phyloP scores from a whole-genome alignment of 805 yeast species.

The Candida boidinii region DNA sequence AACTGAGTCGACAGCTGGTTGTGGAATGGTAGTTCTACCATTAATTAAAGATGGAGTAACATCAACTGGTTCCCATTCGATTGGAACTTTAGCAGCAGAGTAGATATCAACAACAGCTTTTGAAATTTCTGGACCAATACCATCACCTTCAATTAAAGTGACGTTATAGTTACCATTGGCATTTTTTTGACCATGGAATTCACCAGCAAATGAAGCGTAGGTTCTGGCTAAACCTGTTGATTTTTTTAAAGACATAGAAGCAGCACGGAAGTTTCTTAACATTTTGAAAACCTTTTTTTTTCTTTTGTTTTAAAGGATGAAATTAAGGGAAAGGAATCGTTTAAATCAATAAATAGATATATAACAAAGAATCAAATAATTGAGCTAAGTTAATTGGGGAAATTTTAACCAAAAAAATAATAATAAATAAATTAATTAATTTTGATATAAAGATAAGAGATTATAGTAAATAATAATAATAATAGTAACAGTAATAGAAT shows the following conservation, averaged over 20 bases:
- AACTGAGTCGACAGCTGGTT: constrained; percentile 85
- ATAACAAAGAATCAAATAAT: no score
- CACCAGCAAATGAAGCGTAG: constrained; percentile 39
- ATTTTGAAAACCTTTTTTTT: no score
- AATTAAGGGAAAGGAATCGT: no score
- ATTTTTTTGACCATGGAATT: constrained; percentile 55
- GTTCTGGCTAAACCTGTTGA: no score
- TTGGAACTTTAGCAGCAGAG: constrained; percentile 90
- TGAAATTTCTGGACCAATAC: constrained; percentile 95
- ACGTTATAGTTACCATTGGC: constrained; percentile 85
- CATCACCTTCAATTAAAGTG: constrained; percentile 97
- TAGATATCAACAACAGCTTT: constrained; percentile 89
- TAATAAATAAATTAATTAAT: no score
- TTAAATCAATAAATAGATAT: no score
- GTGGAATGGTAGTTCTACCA: constrained; percentile 91
- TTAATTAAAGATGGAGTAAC: constrained; percentile 89
- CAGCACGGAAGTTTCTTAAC: constrained; percentile 1
- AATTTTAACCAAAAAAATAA: no score
- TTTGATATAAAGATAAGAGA: no score
- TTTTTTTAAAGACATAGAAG: constrained; percentile 2
- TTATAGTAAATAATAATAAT: no score
- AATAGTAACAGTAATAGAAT: no score
- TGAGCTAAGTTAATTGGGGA: no score
- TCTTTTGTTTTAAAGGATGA: no score
- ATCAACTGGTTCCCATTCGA: constrained; percentile 95